Conservation (phyloP, 257 asterid species). For the Solanum piurae region DNA sequence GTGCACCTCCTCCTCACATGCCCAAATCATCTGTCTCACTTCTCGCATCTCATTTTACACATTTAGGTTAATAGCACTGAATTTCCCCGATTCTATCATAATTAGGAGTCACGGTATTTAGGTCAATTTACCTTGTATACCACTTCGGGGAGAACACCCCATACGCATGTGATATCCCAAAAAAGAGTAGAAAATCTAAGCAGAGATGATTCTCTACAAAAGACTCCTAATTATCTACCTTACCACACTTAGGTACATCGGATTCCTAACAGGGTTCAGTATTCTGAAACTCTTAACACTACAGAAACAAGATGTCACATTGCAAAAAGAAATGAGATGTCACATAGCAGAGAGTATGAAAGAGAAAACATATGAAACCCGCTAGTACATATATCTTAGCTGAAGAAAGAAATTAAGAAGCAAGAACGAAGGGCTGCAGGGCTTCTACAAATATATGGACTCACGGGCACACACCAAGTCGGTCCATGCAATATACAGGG, state of each 20-base stretch:
- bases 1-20: neutral
- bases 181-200: neutral
- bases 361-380: neutral
- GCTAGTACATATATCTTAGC: neutral
- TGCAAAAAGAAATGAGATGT: neutral
- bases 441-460: neutral
- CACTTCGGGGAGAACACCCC: neutral
- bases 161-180: neutral
- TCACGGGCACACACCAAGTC: neutral
- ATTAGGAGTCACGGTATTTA: neutral
- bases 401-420: neutral
- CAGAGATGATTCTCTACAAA: neutral
- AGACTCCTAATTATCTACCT: neutral
- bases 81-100: neutral
- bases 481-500: neutral
- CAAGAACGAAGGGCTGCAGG: neutral
- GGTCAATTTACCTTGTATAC: neutral
- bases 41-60: neutral
- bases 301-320: neutral
- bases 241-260: neutral
- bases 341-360: neutral
- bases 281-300: neutral
- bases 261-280: neutral
- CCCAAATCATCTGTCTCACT: neutral
- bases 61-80: neutral